Evolutionary conservation across 805 yeast species (phyloP).

Genomic region (Nakazawaea populi): DNA sequence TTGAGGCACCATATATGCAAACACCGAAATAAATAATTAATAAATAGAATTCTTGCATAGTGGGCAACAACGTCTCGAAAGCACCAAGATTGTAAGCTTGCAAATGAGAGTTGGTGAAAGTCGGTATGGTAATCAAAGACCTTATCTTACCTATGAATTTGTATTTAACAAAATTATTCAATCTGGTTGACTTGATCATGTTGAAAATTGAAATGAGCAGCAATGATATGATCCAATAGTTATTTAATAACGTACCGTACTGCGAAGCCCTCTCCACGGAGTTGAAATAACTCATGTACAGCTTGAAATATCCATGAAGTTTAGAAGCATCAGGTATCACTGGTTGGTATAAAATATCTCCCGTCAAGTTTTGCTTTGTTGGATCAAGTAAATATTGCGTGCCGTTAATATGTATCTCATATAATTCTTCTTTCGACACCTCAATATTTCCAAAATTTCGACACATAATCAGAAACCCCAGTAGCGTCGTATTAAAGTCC

Average conservation of each 20-base stretch:
- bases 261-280: slow-evolving; percentile 14
- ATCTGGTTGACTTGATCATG: slow-evolving; percentile 9
- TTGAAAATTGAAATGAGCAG: slow-evolving; percentile 15
- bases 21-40: slow-evolving; percentile 14
- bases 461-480: slow-evolving; percentile 12
- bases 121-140: slow-evolving; percentile 17
- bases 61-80: slow-evolving; percentile 21
- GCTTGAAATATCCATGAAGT: slow-evolving; percentile 7
- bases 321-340: slow-evolving; percentile 8
- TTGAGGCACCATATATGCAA: slow-evolving; percentile 6
- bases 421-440: slow-evolving; percentile 3
- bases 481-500: slow-evolving; percentile 9
- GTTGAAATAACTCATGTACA: slow-evolving; percentile 17
- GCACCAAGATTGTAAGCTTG: slow-evolving; percentile 16
- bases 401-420: slow-evolving; percentile 3
- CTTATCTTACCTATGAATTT: slow-evolving; percentile 13
- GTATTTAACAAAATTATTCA: not conserved
- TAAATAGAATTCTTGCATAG: slow-evolving; percentile 19
- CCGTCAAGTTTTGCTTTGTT: slow-evolving; percentile 14
- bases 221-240: slow-evolving; percentile 18
- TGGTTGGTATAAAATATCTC: slow-evolving; percentile 13
- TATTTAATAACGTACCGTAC: slow-evolving; percentile 14
- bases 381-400: not conserved
- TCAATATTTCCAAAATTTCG: slow-evolving; percentile 5
- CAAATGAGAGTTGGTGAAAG: slow-evolving; percentile 15